phyloP scores from a whole-genome alignment of 257 asterid species.

The Solanum chiquidenum region DNA sequence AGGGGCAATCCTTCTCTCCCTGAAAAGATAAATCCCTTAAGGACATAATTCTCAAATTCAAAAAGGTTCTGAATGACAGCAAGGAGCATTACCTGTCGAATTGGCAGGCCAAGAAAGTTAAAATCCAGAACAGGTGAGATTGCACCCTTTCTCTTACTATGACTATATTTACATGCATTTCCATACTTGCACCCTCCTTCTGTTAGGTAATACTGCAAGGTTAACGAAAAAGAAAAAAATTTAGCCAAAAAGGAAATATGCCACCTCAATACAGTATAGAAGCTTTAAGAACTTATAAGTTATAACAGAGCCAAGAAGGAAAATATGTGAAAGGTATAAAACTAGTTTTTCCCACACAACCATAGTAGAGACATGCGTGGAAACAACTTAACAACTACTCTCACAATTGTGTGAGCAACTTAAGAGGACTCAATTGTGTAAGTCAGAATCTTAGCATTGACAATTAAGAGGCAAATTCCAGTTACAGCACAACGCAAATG shows the following conservation, averaged over 20 bases:
- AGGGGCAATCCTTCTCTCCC: slow-evolving; percentile 82
- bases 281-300: not conserved
- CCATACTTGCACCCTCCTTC: slow-evolving; percentile 78
- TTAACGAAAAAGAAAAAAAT: not conserved
- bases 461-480: not conserved
- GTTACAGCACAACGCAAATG: not conserved
- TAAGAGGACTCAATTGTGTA: not conserved
- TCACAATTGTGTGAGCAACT: not conserved
- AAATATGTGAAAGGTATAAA: not conserved
- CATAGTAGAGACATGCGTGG: not conserved
- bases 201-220: slow-evolving; percentile 62
- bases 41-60: not conserved
- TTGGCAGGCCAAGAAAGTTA: slow-evolving; percentile 72
- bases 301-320: not conserved
- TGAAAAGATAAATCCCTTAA: slow-evolving; percentile 13
- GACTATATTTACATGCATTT: slow-evolving; percentile 51
- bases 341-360: not conserved
- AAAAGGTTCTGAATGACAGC: not conserved
- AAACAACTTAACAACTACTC: not conserved
- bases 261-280: not conserved
- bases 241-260: not conserved
- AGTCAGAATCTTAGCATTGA: not conserved
- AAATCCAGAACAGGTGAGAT: slow-evolving; percentile 24
- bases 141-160: slow-evolving; percentile 25
- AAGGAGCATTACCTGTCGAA: slow-evolving; percentile 44